Conservation (phyloP, 306 rosid species). For the Hippophae rhamnoides region DNA sequence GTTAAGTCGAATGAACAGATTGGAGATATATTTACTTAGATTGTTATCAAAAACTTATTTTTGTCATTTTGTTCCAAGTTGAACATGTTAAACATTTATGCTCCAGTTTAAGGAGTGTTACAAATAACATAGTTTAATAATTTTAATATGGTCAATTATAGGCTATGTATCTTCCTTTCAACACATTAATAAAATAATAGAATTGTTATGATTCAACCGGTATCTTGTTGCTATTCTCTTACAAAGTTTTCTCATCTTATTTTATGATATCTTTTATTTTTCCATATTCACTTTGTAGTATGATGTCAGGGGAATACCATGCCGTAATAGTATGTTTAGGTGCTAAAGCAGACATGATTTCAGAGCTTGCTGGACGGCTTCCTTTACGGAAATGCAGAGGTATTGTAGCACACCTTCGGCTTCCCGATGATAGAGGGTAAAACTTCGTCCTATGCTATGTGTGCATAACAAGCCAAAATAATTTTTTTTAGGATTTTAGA, state of each 20-base stretch:
- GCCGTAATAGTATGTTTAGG: conserved; percentile 79
- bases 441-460: background rate
- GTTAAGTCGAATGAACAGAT: too few relatives aligned
- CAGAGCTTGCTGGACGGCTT: conserved; percentile 77
- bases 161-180: too few relatives aligned
- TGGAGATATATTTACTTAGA: too few relatives aligned
- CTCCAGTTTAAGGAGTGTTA: too few relatives aligned
- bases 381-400: conserved; percentile 92
- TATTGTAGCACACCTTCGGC: conserved; percentile 64
- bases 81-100: too few relatives aligned
- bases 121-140: too few relatives aligned
- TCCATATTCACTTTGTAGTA: background rate
- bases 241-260: background rate
- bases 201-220: too few relatives aligned
- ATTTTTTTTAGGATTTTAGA: background rate
- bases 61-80: too few relatives aligned
- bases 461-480: background rate
- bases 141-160: too few relatives aligned
- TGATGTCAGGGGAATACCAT: conserved; percentile 55
- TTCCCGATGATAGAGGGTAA: conserved; percentile 50
- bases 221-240: background rate
- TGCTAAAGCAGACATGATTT: conserved; percentile 68
- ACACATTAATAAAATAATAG: too few relatives aligned
- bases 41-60: too few relatives aligned
- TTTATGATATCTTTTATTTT: conserved; percentile 8